Base-by-base conservation (phyloP, 306 rosid species). In the Delonix regia region DNA sequence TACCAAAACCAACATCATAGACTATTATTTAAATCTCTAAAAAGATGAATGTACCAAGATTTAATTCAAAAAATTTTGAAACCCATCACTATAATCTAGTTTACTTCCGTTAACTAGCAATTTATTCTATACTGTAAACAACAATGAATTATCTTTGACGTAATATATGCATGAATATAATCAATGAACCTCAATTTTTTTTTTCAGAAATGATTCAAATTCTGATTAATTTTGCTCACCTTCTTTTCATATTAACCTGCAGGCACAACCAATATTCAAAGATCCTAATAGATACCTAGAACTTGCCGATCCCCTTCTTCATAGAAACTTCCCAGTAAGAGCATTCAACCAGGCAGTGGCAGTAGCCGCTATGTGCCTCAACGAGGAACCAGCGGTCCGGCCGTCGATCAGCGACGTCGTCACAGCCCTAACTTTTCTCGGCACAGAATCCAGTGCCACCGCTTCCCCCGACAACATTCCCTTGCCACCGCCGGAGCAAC, bases 321-420 rank as follows among this genome's bases (percentile, higher is more conserved):
- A 11, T 25, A 85, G 88, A 65, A 88, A 86, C 2, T 88, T 69
- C 15, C 96, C 97, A 0, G 41, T 79, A 7, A 86, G 93, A 83
- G 84, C 85, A 5, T 34, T 95, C 39, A 86, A 95, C 45, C 99
- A 95, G 87, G 99, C 98, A 21, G 88, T 95, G 13, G 99, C 99
- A 7, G 89, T 95, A 9, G 98, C 99, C 47, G 98, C 99, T 28
- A 95, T 95, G 99, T 92, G 99, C 80, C 88, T 95, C 5, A 86
- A 89, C 1, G 99, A 92, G 72, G 99, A 95, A 61, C 90, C 97
- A 11, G 56, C 88, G 0, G 96, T 76, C 39, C 89, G 99, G 2
- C 98, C 98, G 0, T 72, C 87, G 63, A 91, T 95, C 24, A 89
- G 96, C 22, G 98, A 95, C 51, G 96, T 92, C 1, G 99, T 95